Percentiles rank a stretch among this genome's conserved stretches.
Evolutionary conservation across 805 yeast genomes (phyloP).

Genomic region (Kodamaea nitidulidarum): DNA sequence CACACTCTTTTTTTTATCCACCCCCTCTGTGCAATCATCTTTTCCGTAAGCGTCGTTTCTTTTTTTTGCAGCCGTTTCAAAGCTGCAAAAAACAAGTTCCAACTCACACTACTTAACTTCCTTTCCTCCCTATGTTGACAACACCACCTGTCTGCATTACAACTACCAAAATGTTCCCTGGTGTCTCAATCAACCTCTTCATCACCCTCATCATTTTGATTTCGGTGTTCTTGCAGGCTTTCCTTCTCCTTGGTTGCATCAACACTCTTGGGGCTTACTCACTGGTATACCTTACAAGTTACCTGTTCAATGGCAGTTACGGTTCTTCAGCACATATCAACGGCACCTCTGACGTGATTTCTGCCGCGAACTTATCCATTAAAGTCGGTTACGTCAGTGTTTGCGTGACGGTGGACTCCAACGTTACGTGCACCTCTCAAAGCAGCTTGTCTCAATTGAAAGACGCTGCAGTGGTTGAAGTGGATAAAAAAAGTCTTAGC

Average conservation of each 20-base stretch:
- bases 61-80: conserved; percentile 1
- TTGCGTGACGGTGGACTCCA: conserved; percentile 41
- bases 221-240: conserved; percentile 47
- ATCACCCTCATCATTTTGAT: conserved; percentile 43
- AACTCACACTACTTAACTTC: conserved; percentile 4
- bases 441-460: conserved; percentile 23
- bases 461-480: conserved; percentile 22
- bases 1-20: too few species aligned
- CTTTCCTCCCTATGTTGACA: background rate
- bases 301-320: conserved; percentile 45
- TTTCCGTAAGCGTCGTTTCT: background rate
- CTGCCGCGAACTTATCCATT: conserved; percentile 35
- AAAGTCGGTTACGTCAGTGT: conserved; percentile 55
- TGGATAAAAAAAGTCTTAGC: conserved; percentile 26
- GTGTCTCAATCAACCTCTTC: conserved; percentile 31
- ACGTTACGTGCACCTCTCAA: conserved; percentile 35
- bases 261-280: conserved; percentile 39
- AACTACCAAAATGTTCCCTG: background rate
- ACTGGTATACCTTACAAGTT: conserved; percentile 47
- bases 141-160: too few species aligned
- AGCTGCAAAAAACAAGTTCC: background rate
- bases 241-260: conserved; percentile 55
- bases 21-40: too few species aligned
- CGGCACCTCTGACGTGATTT: conserved; percentile 13
- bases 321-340: conserved; percentile 36